phyloP scores from a whole-genome alignment of 345 rosid genomes.

The Mercurialis annua region DNA sequence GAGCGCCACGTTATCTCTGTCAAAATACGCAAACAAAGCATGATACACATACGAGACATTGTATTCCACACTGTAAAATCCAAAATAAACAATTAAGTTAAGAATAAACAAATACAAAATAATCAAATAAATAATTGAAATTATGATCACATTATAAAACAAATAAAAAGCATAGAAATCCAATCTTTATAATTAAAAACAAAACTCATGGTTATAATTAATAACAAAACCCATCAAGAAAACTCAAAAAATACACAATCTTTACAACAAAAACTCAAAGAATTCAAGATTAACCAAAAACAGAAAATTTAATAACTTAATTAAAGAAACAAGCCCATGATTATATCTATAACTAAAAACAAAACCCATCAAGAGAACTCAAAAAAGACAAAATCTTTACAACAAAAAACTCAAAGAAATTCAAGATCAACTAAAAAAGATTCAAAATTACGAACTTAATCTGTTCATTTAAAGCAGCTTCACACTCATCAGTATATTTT shows the following conservation, averaged over 20 bases:
- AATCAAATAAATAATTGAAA: background rate
- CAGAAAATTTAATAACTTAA: no score
- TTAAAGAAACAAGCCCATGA: background rate
- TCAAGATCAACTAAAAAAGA: background rate
- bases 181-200: no score
- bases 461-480: constrained; percentile 84
- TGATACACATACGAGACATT: constrained; percentile 35
- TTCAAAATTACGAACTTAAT: constrained; percentile 53
- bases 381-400: background rate
- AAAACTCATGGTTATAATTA: no score
- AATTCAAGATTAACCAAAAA: background rate
- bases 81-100: background rate
- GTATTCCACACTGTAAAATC: constrained; percentile 34
- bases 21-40: constrained; percentile 34
- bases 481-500: constrained; percentile 59
- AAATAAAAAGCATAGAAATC: background rate
- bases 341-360: no score
- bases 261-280: no score
- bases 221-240: no score
- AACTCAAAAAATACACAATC: no score
- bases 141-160: background rate
- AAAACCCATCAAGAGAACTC: background rate
- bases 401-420: background rate
- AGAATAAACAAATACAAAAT: background rate
- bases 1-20: constrained; percentile 35